phyloP scores from a whole-genome alignment of 1,139 yeast species.

The Saccharomyces hybrid region DNA sequence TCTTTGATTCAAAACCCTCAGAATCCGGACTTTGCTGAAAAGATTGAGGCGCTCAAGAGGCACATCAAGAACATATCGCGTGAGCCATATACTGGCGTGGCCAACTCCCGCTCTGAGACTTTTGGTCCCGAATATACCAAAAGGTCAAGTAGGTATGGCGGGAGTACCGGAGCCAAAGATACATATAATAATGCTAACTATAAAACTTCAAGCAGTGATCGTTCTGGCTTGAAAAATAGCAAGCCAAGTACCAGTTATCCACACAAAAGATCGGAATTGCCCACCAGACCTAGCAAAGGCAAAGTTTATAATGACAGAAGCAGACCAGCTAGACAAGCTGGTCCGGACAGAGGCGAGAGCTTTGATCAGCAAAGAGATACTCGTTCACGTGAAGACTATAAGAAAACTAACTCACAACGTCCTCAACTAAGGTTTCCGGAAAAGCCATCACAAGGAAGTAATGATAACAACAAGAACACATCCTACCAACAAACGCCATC shows the following conservation, averaged over 20 bases:
- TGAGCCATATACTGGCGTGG: not conserved
- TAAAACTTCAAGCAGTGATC: not conserved
- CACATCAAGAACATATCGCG: not conserved
- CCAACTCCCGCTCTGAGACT: not conserved
- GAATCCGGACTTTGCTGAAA: constrained; percentile 13
- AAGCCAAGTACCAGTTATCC: not conserved
- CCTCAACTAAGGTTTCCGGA: constrained; percentile 5
- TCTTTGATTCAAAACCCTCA: constrained; percentile 13
- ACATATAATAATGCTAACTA: not conserved
- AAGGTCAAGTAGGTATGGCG: not conserved
- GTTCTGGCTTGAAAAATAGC: not conserved
- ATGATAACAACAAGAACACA: constrained; percentile 1
- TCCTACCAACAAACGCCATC: not conserved
- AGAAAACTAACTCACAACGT: constrained; percentile 1
- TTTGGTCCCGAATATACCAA: not conserved
- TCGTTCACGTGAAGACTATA: not conserved
- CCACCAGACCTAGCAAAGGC: not conserved
- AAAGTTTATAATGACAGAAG: not conserved
- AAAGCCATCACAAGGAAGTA: constrained; percentile 2
- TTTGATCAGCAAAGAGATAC: not conserved
- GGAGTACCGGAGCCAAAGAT: not conserved
- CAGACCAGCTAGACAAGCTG: not conserved
- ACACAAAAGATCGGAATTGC: not conserved
- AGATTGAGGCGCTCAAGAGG: constrained; percentile 9
- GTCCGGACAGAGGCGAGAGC: not conserved